Evolutionary conservation across 495 filamentous ascomycete genomes (phyloP).

Genomic region (Penicillium ucsense): DNA sequence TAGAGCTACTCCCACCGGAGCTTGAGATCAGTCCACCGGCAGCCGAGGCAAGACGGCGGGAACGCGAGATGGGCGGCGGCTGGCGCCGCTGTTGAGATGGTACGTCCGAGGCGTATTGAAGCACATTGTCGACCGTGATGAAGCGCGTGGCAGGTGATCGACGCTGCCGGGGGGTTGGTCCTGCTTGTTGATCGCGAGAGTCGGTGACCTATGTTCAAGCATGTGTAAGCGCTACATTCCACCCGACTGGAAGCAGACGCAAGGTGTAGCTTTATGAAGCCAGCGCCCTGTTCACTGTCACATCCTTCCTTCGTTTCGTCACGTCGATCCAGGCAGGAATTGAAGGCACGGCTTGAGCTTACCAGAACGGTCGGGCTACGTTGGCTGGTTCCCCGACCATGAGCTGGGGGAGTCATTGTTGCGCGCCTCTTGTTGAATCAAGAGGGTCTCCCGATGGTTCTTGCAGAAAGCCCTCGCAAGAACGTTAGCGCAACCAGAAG

Average conservation of each 20-base stretch:
- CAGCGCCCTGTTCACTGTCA: no score
- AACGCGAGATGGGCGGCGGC: slow-evolving; percentile 49
- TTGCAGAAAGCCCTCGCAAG: not conserved
- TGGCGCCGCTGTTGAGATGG: slow-evolving; percentile 86
- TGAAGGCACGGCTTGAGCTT: slow-evolving; percentile 6
- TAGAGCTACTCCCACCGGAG: slow-evolving; percentile 9
- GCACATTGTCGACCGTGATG: slow-evolving; percentile 91
- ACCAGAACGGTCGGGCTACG: slow-evolving; percentile 49
- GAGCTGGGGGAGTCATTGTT: slow-evolving; percentile 26
- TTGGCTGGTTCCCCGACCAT: slow-evolving; percentile 34
- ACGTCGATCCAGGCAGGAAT: no score
- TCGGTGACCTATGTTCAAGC: slow-evolving; percentile 43
- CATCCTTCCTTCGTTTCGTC: no score
- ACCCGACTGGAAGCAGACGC: no score
- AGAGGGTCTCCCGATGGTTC: not conserved
- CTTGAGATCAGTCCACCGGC: slow-evolving; percentile 22
- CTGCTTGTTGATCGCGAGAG: slow-evolving; percentile 41
- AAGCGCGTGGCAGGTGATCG: slow-evolving; percentile 56
- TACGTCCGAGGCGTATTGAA: slow-evolving; percentile 89
- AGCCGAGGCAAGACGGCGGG: slow-evolving; percentile 37
- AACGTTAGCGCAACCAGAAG: no score
- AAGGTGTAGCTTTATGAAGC: not conserved
- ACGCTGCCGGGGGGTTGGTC: slow-evolving; percentile 24
- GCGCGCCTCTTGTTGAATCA: not conserved
- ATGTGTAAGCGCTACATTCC: no score